Percentiles rank a stretch among this genome's conserved stretches.
Evolutionary conservation across 495 filamentous ascomycete species (phyloP).

Genomic region (Talaromyces adpressus): DNA sequence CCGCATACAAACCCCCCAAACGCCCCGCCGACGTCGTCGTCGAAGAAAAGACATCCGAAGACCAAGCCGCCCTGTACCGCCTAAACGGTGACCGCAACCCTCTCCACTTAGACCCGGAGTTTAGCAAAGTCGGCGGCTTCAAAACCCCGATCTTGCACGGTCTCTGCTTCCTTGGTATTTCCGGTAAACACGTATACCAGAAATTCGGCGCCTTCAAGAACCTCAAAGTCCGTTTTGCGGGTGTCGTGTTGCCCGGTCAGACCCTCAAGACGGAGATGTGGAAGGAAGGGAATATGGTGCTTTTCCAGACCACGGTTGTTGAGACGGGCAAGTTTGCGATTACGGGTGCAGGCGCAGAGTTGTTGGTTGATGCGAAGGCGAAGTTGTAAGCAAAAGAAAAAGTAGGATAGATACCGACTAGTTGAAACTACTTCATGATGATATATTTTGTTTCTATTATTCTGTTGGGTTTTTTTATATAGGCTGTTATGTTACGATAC

Average conservation of each 20-base stretch:
- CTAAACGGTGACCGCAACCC: slow-evolving; percentile 91
- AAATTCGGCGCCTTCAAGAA: slow-evolving; percentile 83
- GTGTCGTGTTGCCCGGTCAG: slow-evolving; percentile 87
- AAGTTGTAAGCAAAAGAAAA: slow-evolving; percentile 46
- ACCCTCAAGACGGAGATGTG: slow-evolving; percentile 97
- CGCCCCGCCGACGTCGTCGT: slow-evolving; percentile 73
- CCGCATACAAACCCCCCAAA: slow-evolving; percentile 68
- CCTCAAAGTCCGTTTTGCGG: slow-evolving; percentile 94
- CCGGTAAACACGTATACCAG: slow-evolving; percentile 82
- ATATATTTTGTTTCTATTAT: background rate
- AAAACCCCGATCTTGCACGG: slow-evolving; percentile 93
- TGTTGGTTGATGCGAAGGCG: slow-evolving; percentile 52
- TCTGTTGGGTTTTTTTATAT: background rate
- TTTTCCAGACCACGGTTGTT: slow-evolving; percentile 91
- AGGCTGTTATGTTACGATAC: background rate
- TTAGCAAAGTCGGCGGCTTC: slow-evolving; percentile 94
- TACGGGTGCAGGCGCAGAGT: slow-evolving; percentile 78
- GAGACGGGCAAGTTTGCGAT: slow-evolving; percentile 96
- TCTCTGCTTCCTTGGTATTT: slow-evolving; percentile 89
- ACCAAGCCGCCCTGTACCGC: slow-evolving; percentile 93
- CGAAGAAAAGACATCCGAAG: slow-evolving; percentile 85
- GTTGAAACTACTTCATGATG: background rate
- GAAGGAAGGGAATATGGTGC: slow-evolving; percentile 82
- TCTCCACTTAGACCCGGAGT: slow-evolving; percentile 89
- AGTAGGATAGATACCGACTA: background rate